A percentile compares a stretch with the other conserved stretches of the same genome.
phyloP scores from a whole-genome alignment of 352 stramenopile species.

The Nothophytophthora sp. region DNA sequence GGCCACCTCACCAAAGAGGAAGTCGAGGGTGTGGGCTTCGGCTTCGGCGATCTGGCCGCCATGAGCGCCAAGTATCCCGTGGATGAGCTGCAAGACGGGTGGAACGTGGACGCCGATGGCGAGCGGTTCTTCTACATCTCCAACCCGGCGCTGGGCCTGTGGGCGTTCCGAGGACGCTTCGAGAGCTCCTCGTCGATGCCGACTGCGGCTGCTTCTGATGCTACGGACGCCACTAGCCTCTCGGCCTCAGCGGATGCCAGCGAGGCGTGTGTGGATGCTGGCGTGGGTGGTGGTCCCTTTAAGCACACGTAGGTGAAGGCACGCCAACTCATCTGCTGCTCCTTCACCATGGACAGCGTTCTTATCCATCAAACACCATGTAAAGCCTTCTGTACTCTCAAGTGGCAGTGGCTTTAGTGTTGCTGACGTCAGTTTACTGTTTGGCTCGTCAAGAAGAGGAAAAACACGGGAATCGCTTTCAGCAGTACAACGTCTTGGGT shows the following conservation, averaged over 20 bases:
- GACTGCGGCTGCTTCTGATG: constrained; percentile 6
- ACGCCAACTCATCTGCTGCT: no score
- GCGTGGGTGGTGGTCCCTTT: constrained; percentile 82
- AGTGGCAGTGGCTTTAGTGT: not conserved
- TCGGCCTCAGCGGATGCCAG: constrained; percentile 40
- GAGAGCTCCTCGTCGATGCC: constrained; percentile 43
- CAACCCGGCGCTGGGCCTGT: constrained; percentile 96
- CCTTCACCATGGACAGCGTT: no score
- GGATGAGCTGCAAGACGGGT: constrained; percentile 90
- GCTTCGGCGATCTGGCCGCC: constrained; percentile 85
- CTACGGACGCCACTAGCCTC: constrained; percentile 29
- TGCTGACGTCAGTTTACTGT: not conserved
- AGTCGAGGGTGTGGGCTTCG: constrained; percentile 93
- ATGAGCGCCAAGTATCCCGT: constrained; percentile 89
- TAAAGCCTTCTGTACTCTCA: no score
- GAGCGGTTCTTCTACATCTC: constrained; percentile 97
- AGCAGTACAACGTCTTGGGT: not conserved
- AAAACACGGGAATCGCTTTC: not conserved
- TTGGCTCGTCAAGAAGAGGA: not conserved
- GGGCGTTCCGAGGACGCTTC: constrained; percentile 90
- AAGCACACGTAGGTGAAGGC: constrained; percentile 28
- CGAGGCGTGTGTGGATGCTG: constrained; percentile 63
- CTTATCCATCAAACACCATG: no score
- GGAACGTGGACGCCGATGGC: constrained; percentile 85
- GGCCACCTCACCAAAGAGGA: constrained; percentile 92